These are phyloP conservation scores for Sporothrix brasiliensis DNA, from an alignment of 2,329 filamentous ascomycete species.

Conservation along the genomic window DNA sequence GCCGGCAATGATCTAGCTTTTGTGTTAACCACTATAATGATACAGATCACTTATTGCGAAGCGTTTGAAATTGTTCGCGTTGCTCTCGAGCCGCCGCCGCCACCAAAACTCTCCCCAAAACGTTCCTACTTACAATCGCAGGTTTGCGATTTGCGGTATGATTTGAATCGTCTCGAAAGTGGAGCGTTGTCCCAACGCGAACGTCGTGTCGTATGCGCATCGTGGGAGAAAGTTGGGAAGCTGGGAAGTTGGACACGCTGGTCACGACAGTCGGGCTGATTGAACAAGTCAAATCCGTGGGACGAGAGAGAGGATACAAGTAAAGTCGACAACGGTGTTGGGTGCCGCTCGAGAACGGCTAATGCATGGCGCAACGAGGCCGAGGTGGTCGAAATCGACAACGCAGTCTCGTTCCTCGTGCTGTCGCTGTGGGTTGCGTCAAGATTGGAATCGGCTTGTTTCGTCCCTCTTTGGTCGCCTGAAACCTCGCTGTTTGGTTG, in stretches of 20 bases:
- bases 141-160: slow-evolving; percentile 1
- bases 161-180: slow-evolving; percentile 1
- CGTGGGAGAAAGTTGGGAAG: background rate
- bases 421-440: background rate
- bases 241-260: background rate
- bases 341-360: background rate
- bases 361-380: slow-evolving; percentile 28
- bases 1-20: background rate
- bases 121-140: slow-evolving; percentile 21
- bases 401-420: background rate
- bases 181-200: background rate
- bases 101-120: background rate
- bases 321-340: slow-evolving; percentile 13
- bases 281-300: background rate
- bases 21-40: background rate
- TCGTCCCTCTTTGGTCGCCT: background rate
- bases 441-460: background rate
- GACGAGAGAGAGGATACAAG: background rate
- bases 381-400: background rate
- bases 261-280: background rate
- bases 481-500: background rate
- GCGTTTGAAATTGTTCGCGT: background rate
- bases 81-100: background rate
- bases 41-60: no score
- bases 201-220: slow-evolving; percentile 23